Percentiles rank a stretch among this genome's conserved stretches.
Evolutionary conservation across 345 rosid genomes (phyloP).

Genomic region (Heritiera fomes): DNA sequence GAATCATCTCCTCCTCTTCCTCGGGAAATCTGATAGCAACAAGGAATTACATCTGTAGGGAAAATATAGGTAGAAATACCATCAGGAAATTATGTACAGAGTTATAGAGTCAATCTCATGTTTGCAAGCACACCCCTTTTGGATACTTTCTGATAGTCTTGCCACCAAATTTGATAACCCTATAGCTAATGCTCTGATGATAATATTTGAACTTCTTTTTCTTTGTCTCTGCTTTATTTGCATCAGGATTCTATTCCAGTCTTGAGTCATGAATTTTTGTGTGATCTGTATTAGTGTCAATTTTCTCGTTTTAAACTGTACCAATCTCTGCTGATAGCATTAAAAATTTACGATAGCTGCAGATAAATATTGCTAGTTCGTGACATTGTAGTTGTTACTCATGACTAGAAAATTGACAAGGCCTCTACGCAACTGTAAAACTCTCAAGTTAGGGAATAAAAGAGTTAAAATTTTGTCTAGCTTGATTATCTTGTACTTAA

Average conservation of each 20-base stretch:
- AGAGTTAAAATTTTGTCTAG: not conserved
- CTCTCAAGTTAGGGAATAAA: not conserved
- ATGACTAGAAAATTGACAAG: not conserved
- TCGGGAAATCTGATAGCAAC: not conserved
- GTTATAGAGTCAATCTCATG: not conserved
- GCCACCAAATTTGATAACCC: not conserved
- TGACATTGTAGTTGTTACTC: not conserved
- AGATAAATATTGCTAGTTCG: not conserved
- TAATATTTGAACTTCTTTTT: not conserved
- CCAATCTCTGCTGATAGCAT: not conserved
- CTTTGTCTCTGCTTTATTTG: not conserved
- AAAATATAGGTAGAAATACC: not conserved
- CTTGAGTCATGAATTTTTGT: not conserved
- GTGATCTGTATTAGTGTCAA: not conserved
- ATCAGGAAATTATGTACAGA: not conserved
- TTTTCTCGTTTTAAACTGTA: not conserved
- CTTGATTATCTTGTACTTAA: not conserved
- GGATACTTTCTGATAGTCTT: not conserved
- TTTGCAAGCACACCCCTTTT: not conserved
- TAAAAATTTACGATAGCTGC: not conserved
- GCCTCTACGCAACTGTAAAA: not conserved
- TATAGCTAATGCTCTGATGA: not conserved
- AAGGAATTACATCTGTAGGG: not conserved
- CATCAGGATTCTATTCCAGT: not conserved
- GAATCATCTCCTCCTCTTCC: not conserved